Base-by-base conservation (phyloP, 805 yeast species). In the Yarrowia porcina region DNA sequence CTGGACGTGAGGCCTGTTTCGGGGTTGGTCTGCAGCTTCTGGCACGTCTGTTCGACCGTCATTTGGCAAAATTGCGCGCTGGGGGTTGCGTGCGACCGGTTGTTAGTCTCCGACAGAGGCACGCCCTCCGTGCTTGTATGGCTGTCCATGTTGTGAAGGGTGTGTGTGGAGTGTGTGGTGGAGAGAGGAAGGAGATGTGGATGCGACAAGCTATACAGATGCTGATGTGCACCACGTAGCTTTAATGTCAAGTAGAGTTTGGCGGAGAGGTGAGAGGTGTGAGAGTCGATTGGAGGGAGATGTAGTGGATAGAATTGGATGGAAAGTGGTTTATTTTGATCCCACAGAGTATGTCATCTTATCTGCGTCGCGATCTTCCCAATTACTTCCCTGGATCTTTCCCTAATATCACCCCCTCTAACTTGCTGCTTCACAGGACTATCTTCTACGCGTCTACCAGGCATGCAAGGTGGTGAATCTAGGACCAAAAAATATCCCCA, bases 31-130 rank as follows among this genome's bases (percentile, higher is more conserved):
- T 81, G 81, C 42, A 93, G 77, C 52, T 84, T 85, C 21, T 71
- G 65, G 2, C 82, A 78, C 0, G 93, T 84, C 49, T 90, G 89
- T n/a, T 83, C 88, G 2, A 83, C 80, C 0, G 92, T 74, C 63
- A 82, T 74, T 32, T 81, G 79, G 67, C 90, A 82, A 74, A 75
- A 94, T 65, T 79, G 79, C 36, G 84, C 80, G 2, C 97, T 87
- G 0, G 93, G 87, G 2, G 87, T 70, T 39, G 69, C 49, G 42
- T 61, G 33, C 27, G 44, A 59, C 4, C 63, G 52, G 42, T 50
- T 18, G 38, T 41, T 39, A 39, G 61, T 56, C 27, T 56, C 61
- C 49, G 61, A 56, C 38, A 56, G 38, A 18, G 61, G 61, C 47
- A 56, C 49, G 47, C 61, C 61, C 47, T 38, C 47, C 32, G 61